Base-by-base conservation (phyloP, 257 asterid species). In the Primulina huaijiensis region DNA sequence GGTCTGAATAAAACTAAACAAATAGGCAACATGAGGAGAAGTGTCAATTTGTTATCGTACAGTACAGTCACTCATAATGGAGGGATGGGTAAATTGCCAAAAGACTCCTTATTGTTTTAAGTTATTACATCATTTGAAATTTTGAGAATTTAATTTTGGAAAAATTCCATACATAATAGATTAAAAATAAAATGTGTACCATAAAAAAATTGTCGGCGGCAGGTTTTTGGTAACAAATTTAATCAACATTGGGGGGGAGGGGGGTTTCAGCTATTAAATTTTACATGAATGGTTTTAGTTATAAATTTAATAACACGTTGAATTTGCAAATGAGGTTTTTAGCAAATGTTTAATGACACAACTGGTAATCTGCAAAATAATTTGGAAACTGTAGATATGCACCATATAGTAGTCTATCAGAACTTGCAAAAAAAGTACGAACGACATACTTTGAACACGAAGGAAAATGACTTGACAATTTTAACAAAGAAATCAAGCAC, bases 391-490 rank as follows among this genome's bases (percentile, higher is more conserved):
- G 55, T 46, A 16, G 68, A 30, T 16, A 29, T 27, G 38, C 38
- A 25, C 64, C 64, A 35, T 30, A 19, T 9, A 11, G 33, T 43
- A 66, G 29, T 40, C n/a, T 21, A 62, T 68, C 74, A 27, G 25
- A 71, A 31, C 64, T 21, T 61, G 35, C 40, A 20, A 68, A 33
- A 74, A 17, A 38, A 74, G 56, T 40, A 75, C 64, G 16, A 69
- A 59, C 17, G 68, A 74, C 99, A 74, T 91, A 94, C 99, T 78
- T 81, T 67, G 97, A 77, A 82, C 88, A 88, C 66, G 99, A 78
- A 56, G 99, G 89, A 83, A 77, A 91, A 68, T 92, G 98, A 74
- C 90, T 86, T 20, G 99, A 94, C 62, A 94, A 87, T 95, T 94
- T 94, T 62, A 94, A 81, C 83, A 94, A 83, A 67, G 98, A 84